A percentile compares a stretch with the other conserved stretches of the same genome.
These are phyloP conservation scores for Santalum album DNA, from an alignment of 164 flowering plant genomes.

Conservation along the genomic window DNA sequence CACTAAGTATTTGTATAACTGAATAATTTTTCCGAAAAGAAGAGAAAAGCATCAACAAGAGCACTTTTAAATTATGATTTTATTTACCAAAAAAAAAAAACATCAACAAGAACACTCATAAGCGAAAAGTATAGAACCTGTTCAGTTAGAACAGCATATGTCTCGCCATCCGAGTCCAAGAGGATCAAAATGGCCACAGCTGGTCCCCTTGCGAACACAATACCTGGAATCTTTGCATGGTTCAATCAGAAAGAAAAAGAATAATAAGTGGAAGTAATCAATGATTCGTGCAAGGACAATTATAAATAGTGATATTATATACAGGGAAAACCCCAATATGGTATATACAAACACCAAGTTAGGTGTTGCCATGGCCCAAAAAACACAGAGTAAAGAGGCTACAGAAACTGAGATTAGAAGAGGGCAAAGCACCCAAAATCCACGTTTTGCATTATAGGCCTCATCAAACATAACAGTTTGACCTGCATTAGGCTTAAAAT, in stretches of 20 bases:
- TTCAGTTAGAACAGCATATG: constrained; percentile 82
- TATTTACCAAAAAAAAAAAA: not conserved
- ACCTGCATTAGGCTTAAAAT: not conserved
- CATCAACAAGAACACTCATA: not conserved
- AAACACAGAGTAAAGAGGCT: too few species aligned
- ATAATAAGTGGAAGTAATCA: too few species aligned
- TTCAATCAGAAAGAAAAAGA: constrained; percentile 6
- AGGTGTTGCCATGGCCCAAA: too few species aligned
- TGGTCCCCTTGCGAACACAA: constrained; percentile 91
- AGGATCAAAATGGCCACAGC: constrained; percentile 89
- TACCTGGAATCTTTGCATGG: constrained; percentile 77
- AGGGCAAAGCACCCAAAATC: too few species aligned
- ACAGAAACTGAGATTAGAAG: too few species aligned
- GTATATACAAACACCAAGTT: too few species aligned
- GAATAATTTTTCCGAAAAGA: not conserved
- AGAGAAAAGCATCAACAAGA: too few species aligned
- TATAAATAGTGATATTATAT: too few species aligned
- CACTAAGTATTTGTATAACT: not conserved
- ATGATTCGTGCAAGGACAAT: too few species aligned
- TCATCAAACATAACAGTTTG: not conserved
- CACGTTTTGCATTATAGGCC: too few species aligned
- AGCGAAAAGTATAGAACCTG: constrained; percentile 52
- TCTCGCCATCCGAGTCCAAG: constrained; percentile 65
- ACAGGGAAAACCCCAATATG: too few species aligned
- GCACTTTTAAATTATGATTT: not conserved